phyloP scores from a whole-genome alignment of 2,329 filamentous ascomycete genomes.

The Hymenoscyphus occultus region DNA sequence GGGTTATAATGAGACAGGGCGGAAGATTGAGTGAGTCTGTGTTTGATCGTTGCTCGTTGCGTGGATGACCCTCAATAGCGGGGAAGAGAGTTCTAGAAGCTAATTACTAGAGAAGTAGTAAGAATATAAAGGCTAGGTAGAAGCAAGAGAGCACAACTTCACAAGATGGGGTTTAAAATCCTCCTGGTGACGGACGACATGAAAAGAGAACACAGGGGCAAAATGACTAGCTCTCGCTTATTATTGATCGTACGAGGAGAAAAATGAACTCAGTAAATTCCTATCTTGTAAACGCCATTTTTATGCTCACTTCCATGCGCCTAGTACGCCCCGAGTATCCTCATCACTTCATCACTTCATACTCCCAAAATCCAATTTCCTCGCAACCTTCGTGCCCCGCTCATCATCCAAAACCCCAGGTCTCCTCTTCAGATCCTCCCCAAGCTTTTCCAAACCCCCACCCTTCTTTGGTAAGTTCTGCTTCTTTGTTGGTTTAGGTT shows the following conservation, averaged over 20 bases:
- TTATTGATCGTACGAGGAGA: not conserved
- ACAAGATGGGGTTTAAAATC: no score
- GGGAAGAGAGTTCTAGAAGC: no score
- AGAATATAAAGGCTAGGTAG: no score
- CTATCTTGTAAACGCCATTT: not conserved
- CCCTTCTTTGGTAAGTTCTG: constrained; percentile 77
- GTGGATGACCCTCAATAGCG: no score
- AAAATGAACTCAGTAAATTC: not conserved
- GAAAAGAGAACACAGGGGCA: no score
- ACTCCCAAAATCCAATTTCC: constrained; percentile 35
- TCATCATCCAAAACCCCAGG: constrained; percentile 69
- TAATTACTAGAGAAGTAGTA: no score
- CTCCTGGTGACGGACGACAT: no score
- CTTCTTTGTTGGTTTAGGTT: constrained; percentile 79
- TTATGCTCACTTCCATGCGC: not conserved
- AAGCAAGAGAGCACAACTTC: no score
- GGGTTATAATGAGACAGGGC: no score
- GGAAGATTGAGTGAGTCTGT: no score
- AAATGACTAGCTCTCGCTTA: not conserved
- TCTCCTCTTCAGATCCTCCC: constrained; percentile 74
- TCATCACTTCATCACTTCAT: constrained; percentile 24
- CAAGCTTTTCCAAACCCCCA: constrained; percentile 71
- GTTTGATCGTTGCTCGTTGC: no score
- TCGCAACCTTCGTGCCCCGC: constrained; percentile 58
- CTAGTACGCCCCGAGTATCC: not conserved